These are phyloP conservation scores for Heracleum sosnowskyi DNA, from an alignment of 129 eudicot genomes.

Conservation along the genomic window DNA sequence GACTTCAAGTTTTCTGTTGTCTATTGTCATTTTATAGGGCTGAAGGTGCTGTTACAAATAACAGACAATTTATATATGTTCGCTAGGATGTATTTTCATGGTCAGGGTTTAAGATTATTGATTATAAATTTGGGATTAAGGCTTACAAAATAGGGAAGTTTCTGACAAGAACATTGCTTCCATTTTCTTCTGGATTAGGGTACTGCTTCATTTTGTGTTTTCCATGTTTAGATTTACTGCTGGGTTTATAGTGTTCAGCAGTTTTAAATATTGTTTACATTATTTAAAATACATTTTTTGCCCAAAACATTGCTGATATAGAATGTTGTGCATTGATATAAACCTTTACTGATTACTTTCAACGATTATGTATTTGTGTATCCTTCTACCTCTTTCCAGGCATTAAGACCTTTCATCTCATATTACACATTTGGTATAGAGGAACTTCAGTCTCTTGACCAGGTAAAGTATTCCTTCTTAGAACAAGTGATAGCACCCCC, in stretches of 20 bases:
- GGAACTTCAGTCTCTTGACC: slow-evolving; percentile 42
- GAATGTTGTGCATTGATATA: not conserved
- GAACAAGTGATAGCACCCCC: not conserved
- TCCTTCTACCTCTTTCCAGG: slow-evolving; percentile 24
- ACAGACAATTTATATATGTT: not conserved
- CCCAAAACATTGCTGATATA: not conserved
- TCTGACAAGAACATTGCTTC: not conserved
- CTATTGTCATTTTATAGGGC: not conserved
- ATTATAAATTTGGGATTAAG: not conserved
- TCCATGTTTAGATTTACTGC: not conserved
- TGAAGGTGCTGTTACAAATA: not conserved
- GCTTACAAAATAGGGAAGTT: not conserved
- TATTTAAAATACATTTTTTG: not conserved
- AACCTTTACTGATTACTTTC: not conserved
- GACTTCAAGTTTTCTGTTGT: not conserved
- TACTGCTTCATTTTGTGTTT: not conserved
- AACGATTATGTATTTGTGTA: not conserved
- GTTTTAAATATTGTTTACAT: not conserved
- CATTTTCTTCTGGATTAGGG: not conserved
- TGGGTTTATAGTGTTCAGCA: not conserved
- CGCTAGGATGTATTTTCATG: not conserved
- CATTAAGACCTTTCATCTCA: slow-evolving; percentile 60
- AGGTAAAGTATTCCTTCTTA: slow-evolving; percentile 24
- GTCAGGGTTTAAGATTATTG: not conserved
- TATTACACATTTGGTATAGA: slow-evolving; percentile 64